phyloP scores from a whole-genome alignment of 805 yeast genomes.

The Debaryomyces prosopidis region DNA sequence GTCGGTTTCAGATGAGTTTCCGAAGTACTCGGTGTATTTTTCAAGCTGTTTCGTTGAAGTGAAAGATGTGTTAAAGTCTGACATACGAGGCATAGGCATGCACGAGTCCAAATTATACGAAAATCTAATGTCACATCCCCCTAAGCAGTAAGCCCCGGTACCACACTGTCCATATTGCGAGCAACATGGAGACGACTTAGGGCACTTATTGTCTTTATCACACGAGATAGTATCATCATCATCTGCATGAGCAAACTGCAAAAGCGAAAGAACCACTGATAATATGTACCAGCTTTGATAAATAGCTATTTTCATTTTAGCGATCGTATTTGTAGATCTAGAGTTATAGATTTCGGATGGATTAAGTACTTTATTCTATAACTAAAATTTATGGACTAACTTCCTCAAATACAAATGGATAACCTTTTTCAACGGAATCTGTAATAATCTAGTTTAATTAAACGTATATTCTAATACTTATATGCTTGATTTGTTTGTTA shows the following conservation, averaged over 20 bases:
- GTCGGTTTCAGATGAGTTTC: constrained; percentile 64
- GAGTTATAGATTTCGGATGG: too few species aligned
- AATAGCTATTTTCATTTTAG: not conserved
- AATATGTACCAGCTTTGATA: not conserved
- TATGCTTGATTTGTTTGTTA: too few species aligned
- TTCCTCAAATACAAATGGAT: too few species aligned
- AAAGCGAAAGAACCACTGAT: not conserved
- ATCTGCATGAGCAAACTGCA: constrained; percentile 3
- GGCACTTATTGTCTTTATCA: constrained; percentile 59
- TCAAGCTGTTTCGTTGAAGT: constrained; percentile 23
- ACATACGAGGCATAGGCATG: constrained; percentile 82
- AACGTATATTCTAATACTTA: too few species aligned
- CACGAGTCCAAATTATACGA: constrained; percentile 71
- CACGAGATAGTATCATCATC: constrained; percentile 36
- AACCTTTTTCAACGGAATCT: too few species aligned
- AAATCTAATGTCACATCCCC: constrained; percentile 81
- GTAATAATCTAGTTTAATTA: too few species aligned
- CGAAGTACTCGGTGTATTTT: constrained; percentile 50
- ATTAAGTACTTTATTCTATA: too few species aligned
- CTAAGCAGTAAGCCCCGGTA: constrained; percentile 73
- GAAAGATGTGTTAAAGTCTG: constrained; percentile 43
- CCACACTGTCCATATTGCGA: constrained; percentile 81
- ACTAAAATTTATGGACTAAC: too few species aligned
- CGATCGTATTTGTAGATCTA: too few species aligned
- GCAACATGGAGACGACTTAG: constrained; percentile 83